phyloP scores from a whole-genome alignment of 1,139 yeast genomes.

The Magnusiomyces suaveolens region DNA sequence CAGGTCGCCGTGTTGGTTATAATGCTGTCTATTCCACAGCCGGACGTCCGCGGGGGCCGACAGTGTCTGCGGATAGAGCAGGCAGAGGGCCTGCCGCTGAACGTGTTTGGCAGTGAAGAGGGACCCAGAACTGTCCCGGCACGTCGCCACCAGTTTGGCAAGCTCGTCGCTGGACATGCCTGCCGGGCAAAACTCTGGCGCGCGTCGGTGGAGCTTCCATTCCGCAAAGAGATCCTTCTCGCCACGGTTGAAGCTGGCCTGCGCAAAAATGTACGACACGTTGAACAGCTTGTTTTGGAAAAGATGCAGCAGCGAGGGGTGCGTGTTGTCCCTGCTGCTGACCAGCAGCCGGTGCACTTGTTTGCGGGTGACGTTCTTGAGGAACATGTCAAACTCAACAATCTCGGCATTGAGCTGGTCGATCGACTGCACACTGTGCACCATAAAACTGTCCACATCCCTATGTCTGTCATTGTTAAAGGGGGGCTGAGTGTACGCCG shows the following conservation, averaged over 20 bases:
- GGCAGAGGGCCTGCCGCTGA: neutral
- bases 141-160: neutral
- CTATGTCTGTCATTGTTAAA: no score
- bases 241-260: conserved; percentile 1
- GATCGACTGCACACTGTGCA: no score
- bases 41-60: neutral
- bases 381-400: neutral
- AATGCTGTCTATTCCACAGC: conserved; percentile 2
- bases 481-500: no score
- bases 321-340: neutral
- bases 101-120: neutral
- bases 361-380: neutral
- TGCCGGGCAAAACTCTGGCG: neutral
- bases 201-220: neutral
- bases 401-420: neutral
- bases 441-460: no score
- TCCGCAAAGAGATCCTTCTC: neutral
- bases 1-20: conserved; percentile 2
- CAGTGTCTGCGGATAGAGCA: neutral
- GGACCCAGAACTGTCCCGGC: neutral
- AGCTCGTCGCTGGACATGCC: neutral
- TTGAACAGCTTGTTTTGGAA: conserved; percentile 1
- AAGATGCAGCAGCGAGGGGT: neutral
- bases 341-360: neutral
- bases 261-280: conserved; percentile 1